Evolutionary conservation across 768 basidiomycete genomes (phyloP).

Genomic region (Trametes sanguinea): DNA sequence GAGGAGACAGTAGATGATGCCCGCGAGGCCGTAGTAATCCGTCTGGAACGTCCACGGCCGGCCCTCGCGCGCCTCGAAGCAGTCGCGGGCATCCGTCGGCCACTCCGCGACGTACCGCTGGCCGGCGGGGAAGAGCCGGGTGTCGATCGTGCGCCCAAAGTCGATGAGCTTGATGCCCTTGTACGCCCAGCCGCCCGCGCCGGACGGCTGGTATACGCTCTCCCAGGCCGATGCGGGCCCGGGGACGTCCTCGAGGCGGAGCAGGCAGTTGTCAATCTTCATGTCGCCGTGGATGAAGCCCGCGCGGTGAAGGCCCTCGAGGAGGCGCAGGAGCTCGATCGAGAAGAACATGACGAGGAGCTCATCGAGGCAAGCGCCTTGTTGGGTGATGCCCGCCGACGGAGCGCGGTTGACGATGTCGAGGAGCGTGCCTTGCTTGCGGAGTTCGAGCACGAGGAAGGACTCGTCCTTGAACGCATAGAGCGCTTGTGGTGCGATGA

Average conservation of each 20-base stretch:
- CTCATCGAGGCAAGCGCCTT: conserved; percentile 86
- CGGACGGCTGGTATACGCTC: conserved; percentile 71
- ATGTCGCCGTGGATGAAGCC: conserved; percentile 98
- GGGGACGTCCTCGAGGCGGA: conserved; percentile 83
- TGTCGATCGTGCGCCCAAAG: conserved; percentile 95
- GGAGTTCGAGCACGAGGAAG: conserved; percentile 84
- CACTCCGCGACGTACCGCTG: conserved; percentile 89
- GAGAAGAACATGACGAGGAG: conserved; percentile 94
- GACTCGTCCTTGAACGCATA: conserved; percentile 90
- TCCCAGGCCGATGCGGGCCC: conserved; percentile 72
- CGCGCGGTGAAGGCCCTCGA: conserved; percentile 77
- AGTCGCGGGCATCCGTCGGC: conserved; percentile 88
- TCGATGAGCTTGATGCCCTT: conserved; percentile 95
- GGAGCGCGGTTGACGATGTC: conserved; percentile 87
- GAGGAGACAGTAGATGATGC: conserved; percentile 93
- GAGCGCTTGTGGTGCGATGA: conserved; percentile 76
- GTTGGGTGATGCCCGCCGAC: conserved; percentile 73
- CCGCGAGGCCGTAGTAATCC: conserved; percentile 95
- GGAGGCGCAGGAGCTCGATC: conserved; percentile 79
- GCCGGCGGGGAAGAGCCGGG: conserved; percentile 70
- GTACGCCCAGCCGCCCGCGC: conserved; percentile 80
- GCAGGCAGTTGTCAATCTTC: conserved; percentile 98
- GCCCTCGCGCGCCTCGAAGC: conserved; percentile 83
- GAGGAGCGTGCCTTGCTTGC: conserved; percentile 89
- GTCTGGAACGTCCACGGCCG: conserved; percentile 92